These are phyloP conservation scores for Cordyceps farinosa DNA, from an alignment of 2,329 filamentous ascomycete genomes.

Conservation along the genomic window DNA sequence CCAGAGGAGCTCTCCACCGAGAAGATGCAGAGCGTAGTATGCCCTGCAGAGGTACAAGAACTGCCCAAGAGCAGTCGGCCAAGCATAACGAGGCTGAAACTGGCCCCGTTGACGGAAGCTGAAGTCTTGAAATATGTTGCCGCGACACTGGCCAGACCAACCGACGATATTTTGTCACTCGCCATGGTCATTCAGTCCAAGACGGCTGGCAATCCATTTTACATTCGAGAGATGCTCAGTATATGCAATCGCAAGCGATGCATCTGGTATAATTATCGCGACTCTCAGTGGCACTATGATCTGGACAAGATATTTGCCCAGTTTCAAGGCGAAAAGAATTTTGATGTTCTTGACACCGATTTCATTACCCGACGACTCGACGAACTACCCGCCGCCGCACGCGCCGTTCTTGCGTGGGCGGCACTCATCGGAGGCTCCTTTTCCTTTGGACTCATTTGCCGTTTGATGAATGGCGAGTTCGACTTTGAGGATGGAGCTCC, in stretches of 20 bases:
- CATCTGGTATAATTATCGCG: slow-evolving; percentile 86
- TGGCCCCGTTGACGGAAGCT: slow-evolving; percentile 70
- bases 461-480: slow-evolving; percentile 72
- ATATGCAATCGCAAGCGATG: slow-evolving; percentile 82
- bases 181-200: slow-evolving; percentile 86
- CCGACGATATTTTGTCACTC: slow-evolving; percentile 70
- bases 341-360: slow-evolving; percentile 74
- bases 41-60: slow-evolving; percentile 50
- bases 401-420: slow-evolving; percentile 81
- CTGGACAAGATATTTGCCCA: slow-evolving; percentile 82
- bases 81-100: slow-evolving; percentile 64
- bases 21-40: slow-evolving; percentile 51
- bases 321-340: slow-evolving; percentile 74
- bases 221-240: slow-evolving; percentile 85
- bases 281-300: slow-evolving; percentile 79
- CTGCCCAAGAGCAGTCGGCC: slow-evolving; percentile 45
- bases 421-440: slow-evolving; percentile 78
- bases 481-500: slow-evolving; percentile 53
- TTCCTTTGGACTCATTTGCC: slow-evolving; percentile 76
- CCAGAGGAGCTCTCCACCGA: slow-evolving; percentile 61
- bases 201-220: slow-evolving; percentile 84
- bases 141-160: slow-evolving; percentile 70
- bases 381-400: slow-evolving; percentile 70
- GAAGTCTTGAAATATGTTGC: slow-evolving; percentile 82
- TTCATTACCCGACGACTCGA: slow-evolving; percentile 76